A percentile compares a stretch with the other conserved stretches of the same genome.
Evolutionary conservation across 2,329 filamentous ascomycete genomes (phyloP).

Genomic region (Colletotrichum simmondsii): DNA sequence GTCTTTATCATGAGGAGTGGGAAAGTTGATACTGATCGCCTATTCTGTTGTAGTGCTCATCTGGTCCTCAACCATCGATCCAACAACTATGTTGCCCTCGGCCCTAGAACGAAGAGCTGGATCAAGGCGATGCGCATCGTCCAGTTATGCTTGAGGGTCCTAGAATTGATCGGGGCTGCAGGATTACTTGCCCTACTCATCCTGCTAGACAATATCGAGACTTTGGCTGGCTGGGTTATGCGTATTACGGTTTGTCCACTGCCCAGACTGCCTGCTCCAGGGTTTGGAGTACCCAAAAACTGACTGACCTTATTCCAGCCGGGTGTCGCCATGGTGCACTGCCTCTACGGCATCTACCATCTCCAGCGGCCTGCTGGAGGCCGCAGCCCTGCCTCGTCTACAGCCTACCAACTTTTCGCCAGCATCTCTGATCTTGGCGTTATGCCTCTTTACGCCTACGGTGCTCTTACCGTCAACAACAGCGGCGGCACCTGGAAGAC

Average conservation of each 20-base stretch:
- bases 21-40: background rate
- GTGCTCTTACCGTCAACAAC: constrained; percentile 57
- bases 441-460: constrained; percentile 67
- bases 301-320: constrained; percentile 63
- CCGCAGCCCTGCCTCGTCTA: constrained; percentile 81
- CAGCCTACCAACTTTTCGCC: constrained; percentile 91
- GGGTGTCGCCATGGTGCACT: constrained; percentile 78
- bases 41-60: constrained; percentile 60
- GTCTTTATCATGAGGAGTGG: too few species aligned
- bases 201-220: constrained; percentile 75
- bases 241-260: constrained; percentile 74
- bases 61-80: constrained; percentile 72
- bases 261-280: background rate
- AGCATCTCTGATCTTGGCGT: constrained; percentile 74
- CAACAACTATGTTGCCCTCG: constrained; percentile 73
- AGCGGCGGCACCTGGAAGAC: constrained; percentile 71
- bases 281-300: background rate
- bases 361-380: constrained; percentile 75
- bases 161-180: constrained; percentile 75
- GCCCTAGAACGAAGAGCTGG: constrained; percentile 73
- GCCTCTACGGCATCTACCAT: constrained; percentile 84
- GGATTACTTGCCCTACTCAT: constrained; percentile 82
- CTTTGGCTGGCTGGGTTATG: constrained; percentile 78
- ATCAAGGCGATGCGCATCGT: constrained; percentile 76
- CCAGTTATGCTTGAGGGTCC: constrained; percentile 75